Conservation (phyloP, 2,329 filamentous ascomycete species). For the Alternaria sp. region DNA sequence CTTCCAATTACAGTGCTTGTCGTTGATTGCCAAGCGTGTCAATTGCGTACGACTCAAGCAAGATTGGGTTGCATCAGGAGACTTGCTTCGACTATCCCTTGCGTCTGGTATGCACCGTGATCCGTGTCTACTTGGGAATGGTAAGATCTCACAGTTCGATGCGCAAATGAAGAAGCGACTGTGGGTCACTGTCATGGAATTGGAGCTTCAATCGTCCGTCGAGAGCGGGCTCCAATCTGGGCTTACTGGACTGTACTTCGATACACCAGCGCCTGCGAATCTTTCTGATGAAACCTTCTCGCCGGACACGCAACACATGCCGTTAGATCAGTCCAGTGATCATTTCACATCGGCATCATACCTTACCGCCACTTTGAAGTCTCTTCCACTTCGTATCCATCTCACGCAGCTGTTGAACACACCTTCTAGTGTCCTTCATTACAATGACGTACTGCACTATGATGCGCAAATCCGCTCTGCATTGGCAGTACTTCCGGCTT, state of each 20-base stretch:
- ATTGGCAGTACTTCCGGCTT: slow-evolving; percentile 35
- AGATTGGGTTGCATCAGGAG: slow-evolving; percentile 61
- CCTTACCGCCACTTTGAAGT: slow-evolving; percentile 33
- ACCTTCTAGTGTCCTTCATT: slow-evolving; percentile 39
- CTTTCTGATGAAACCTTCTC: slow-evolving; percentile 60
- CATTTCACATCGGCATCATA: slow-evolving; percentile 47
- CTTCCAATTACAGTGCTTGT: slow-evolving; percentile 62
- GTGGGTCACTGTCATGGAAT: slow-evolving; percentile 65
- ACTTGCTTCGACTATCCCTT: slow-evolving; percentile 62
- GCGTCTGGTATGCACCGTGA: slow-evolving; percentile 63
- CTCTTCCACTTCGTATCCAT: slow-evolving; percentile 44
- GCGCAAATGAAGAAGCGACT: slow-evolving; percentile 64
- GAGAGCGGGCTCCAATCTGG: slow-evolving; percentile 63
- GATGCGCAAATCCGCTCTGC: slow-evolving; percentile 40
- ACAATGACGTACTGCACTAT: slow-evolving; percentile 47
- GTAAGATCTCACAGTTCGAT: slow-evolving; percentile 53
- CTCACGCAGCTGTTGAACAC: slow-evolving; percentile 47
- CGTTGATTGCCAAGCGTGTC: slow-evolving; percentile 60
- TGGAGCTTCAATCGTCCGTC: slow-evolving; percentile 65
- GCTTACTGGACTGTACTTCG: slow-evolving; percentile 56
- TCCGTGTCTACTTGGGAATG: slow-evolving; percentile 49
- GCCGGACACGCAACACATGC: slow-evolving; percentile 33
- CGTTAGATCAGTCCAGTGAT: slow-evolving; percentile 34
- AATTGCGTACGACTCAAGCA: slow-evolving; percentile 64
- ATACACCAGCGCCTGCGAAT: slow-evolving; percentile 60